Base-by-base conservation (phyloP, 2,329 filamentous ascomycete genomes). In the Aspergillus sp. region DNA sequence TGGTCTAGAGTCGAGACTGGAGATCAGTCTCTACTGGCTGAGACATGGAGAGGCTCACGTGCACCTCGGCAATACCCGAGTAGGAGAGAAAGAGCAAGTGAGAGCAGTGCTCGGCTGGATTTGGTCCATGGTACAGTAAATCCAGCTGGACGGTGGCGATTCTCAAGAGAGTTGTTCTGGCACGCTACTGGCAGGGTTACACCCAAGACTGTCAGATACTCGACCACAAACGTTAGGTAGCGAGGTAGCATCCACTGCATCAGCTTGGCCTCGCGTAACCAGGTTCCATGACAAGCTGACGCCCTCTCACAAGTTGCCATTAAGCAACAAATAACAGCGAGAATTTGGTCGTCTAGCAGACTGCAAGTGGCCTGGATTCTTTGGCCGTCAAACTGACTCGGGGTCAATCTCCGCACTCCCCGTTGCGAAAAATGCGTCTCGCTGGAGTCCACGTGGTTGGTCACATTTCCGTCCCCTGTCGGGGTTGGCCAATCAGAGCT, bases 371-470 rank as follows among this genome's bases (percentile, higher is more conserved):
- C 9, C 45, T 47, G 19, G 9, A 11, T 30, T 9, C 27, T 30
- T 30, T 30, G 27, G 27, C 27, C 11, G 27, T 30, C 27, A 30
- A 30, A 30, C 27, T 30, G 27, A 30, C 27, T 30, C 27, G 27
- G 27, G 27, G 27, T 30, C 27, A 30, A 30, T 30, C 27, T 30
- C 27, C 27, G 27, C 27, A 30, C 27, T 30, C 27, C 8, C 24
- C 24, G 24, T 6, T 6, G 24, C 24, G 8, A 30, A 30, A 30
- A 30, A 15, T 4, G 42, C 11, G 42, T 9, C n/a, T 40, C 6
- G 40, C n/a, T 12, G 40, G 19, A 20, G 40, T 27, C 15, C 52
- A 48, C 52, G 33, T 48, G 52, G 39, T 56, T 45, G 54, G 54
- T 19, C 41, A 40, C 12, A 30, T 13, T 15, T 33, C 54, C 54